Conservation (phyloP, 176 grass and related monocot genomes). For the Triticum urartu region DNA sequence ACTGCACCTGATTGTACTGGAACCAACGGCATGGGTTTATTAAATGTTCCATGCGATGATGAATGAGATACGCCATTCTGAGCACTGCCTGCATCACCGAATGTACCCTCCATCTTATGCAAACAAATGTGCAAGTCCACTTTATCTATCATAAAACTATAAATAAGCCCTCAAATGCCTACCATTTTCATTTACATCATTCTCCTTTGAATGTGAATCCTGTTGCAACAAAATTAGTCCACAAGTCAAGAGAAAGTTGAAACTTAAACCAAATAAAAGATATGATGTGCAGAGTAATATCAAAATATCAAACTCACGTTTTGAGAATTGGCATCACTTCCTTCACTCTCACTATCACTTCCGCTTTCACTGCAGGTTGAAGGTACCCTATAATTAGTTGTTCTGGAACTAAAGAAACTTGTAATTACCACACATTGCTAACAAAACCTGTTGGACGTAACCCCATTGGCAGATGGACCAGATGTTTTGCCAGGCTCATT, state of each 20-base stretch:
- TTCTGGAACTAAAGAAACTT: not conserved
- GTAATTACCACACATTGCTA: not conserved
- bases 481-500: slow-evolving; percentile 61
- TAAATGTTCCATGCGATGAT: slow-evolving; percentile 49
- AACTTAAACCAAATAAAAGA: not conserved
- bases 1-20: slow-evolving; percentile 53
- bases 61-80: slow-evolving; percentile 55
- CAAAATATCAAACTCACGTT: slow-evolving; percentile 59
- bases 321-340: slow-evolving; percentile 83
- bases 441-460: slow-evolving; percentile 68
- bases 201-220: slow-evolving; percentile 68
- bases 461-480: slow-evolving; percentile 70
- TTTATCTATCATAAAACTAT: slow-evolving; percentile 4
- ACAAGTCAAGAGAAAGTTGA: slow-evolving; percentile 6
- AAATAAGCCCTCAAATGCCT: slow-evolving; percentile 29
- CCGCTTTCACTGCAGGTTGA: slow-evolving; percentile 72
- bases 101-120: slow-evolving; percentile 35
- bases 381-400: slow-evolving; percentile 30
- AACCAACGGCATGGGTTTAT: slow-evolving; percentile 56
- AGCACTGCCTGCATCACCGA: slow-evolving; percentile 39
- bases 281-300: slow-evolving; percentile 10
- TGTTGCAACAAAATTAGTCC: slow-evolving; percentile 14
- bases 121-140: slow-evolving; percentile 23
- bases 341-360: slow-evolving; percentile 91
- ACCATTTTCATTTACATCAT: slow-evolving; percentile 60